phyloP scores from a whole-genome alignment of 495 filamentous ascomycete genomes.

The Penicillium chermesinum region DNA sequence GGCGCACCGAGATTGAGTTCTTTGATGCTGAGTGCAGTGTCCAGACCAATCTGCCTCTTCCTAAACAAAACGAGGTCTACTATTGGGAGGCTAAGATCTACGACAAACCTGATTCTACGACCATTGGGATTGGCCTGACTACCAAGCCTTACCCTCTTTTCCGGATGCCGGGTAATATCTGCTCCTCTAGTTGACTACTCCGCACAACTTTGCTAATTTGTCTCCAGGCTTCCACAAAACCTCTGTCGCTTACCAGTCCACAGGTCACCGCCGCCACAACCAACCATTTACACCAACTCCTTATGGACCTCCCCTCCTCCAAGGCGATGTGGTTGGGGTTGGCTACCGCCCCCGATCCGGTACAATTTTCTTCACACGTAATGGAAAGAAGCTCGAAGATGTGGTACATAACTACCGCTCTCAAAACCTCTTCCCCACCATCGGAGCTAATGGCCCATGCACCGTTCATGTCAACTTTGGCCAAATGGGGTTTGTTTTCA shows the following conservation, averaged over 20 bases:
- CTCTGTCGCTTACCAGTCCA: conserved; percentile 85
- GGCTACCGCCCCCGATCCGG: conserved; percentile 93
- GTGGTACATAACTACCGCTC: conserved; percentile 88
- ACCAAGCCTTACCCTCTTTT: conserved; percentile 97
- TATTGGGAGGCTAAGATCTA: conserved; percentile 99
- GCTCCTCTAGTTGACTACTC: neutral
- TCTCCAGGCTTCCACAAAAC: conserved; percentile 77
- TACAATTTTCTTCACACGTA: conserved; percentile 95
- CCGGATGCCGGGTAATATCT: conserved; percentile 74
- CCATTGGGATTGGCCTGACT: conserved; percentile 83
- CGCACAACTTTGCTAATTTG: conserved; percentile 11
- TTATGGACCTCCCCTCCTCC: conserved; percentile 78
- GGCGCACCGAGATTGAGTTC: conserved; percentile 93
- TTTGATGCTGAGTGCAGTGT: conserved; percentile 97
- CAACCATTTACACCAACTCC: conserved; percentile 75
- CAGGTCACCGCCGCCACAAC: conserved; percentile 80
- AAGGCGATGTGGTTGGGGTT: conserved; percentile 94
- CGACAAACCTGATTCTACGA: conserved; percentile 85
- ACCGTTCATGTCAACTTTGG: conserved; percentile 96
- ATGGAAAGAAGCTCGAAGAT: conserved; percentile 95
- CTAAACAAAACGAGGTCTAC: conserved; percentile 98
- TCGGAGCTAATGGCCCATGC: conserved; percentile 91
- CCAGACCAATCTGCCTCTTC: conserved; percentile 91
- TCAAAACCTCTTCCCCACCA: conserved; percentile 93
- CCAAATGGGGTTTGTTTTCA: conserved; percentile 95